Base-by-base conservation (phyloP, 2,329 filamentous ascomycete species). In the Chalaropsis ovoidea region DNA sequence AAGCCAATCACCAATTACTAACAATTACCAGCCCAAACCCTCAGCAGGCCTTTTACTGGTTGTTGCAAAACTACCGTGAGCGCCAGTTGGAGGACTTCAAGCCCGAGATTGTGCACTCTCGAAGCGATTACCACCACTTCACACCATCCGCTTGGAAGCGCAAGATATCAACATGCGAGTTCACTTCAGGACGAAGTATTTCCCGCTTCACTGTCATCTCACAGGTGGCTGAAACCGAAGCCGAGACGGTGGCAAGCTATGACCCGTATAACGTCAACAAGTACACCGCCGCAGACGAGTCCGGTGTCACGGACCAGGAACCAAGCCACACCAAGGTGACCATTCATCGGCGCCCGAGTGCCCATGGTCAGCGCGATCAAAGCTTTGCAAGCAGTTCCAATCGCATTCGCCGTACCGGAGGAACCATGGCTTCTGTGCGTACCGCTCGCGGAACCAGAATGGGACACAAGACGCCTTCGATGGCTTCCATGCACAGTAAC, bases 31-130 rank as follows among this genome's bases (percentile, higher is more conserved):
- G 88, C 69, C 79, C 83, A 3, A 97, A 95, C 69, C 90, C 96
- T 65, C 91, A 96, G 73, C 95, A 96, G 72, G 82, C 93, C 70
- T 96, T 97, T 75, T 99, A 97, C 75, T 88, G 86, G 75, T 82
- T 95, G 22, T 81, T 99, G 7, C 77, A 87, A 69, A 88, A 87
- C 73, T 95, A 96, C 73, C 84, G 89, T 56, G 86, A 95, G 69
- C 86, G 90, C 68, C 87, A 94, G 70, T 76, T 95, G 1, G 92
- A 97, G 73, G 89, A 96, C 72, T 97, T 94, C 72, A 87, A 87
- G 67, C 85, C 86, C 39, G 83, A 88, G 24, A 78, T 96, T 65
- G 84, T 84, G n/a, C 88, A 94, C 72, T 96, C 93, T 0, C 82
- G 87, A 65, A 96, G 91, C 74, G 93, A 97, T 72, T 94, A 95